Evolutionary conservation across 345 rosid species (phyloP).

Genomic region (Citropsis articulata): DNA sequence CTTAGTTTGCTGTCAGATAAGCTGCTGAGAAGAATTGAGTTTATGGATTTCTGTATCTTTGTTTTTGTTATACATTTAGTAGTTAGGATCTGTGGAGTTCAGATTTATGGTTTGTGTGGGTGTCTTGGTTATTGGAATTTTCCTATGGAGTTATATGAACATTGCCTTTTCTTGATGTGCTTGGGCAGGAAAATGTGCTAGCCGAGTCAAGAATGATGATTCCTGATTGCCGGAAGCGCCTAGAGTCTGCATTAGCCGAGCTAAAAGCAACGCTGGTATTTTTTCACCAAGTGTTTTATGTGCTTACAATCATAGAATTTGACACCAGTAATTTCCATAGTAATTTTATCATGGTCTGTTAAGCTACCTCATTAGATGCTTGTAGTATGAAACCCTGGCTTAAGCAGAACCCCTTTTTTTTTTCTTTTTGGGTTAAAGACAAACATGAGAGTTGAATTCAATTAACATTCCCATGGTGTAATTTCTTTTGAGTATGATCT

Average conservation of each 20-base stretch:
- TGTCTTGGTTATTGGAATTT: not conserved
- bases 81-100: not conserved
- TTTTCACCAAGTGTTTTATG: not conserved
- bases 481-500: not conserved
- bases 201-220: constrained; percentile 99
- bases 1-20: not conserved
- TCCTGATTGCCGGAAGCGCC: constrained; percentile 86
- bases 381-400: not conserved
- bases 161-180: constrained; percentile 7
- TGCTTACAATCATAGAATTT: not conserved
- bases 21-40: not conserved
- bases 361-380: not conserved
- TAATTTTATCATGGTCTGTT: not conserved
- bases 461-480: no score
- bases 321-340: not conserved
- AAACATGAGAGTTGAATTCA: not conserved
- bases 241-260: constrained; percentile 73
- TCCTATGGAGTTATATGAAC: not conserved
- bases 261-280: constrained; percentile 76
- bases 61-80: not conserved
- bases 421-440: not conserved
- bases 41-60: not conserved
- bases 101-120: not conserved
- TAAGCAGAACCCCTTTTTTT: not conserved
- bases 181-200: constrained; percentile 81